A percentile compares a stretch with the other conserved stretches of the same genome.
Evolutionary conservation across 78 protist genomes (phyloP).

Genomic region (Parvularia atlantis): DNA sequence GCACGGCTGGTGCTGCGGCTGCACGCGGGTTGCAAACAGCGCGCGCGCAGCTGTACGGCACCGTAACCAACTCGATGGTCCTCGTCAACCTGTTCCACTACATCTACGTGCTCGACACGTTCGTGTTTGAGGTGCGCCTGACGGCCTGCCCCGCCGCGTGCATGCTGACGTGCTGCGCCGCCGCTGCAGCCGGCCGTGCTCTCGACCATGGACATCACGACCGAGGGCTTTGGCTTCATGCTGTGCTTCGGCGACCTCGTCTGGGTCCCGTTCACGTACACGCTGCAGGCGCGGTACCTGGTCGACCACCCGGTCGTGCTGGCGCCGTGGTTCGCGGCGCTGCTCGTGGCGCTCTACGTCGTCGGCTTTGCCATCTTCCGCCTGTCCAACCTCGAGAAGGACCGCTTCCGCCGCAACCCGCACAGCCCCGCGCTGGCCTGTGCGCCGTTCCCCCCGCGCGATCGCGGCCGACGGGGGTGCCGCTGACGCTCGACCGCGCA

Average conservation of each 20-base stretch:
- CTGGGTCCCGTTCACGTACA: conserved; percentile 78
- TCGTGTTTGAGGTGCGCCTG: conserved; percentile 52
- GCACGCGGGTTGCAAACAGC: too few relatives aligned
- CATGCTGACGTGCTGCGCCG: background rate
- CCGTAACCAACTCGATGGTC: conserved; percentile 23
- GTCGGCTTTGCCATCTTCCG: conserved; percentile 50
- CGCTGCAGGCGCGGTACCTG: conserved; percentile 43
- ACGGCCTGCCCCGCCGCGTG: background rate
- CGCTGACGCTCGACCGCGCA: background rate
- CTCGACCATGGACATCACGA: conserved; percentile 74
- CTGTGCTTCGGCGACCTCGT: conserved; percentile 71
- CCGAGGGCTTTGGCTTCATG: conserved; percentile 85
- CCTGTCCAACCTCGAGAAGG: conserved; percentile 72
- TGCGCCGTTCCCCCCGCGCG: background rate
- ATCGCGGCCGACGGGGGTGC: background rate
- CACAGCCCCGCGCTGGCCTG: background rate
- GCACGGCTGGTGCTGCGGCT: too few relatives aligned
- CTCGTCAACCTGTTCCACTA: conserved; percentile 38
- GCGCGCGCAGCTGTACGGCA: too few relatives aligned
- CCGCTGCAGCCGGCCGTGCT: conserved; percentile 38
- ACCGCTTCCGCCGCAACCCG: conserved; percentile 73
- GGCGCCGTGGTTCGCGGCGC: background rate
- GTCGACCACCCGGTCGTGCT: conserved; percentile 17
- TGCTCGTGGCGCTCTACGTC: background rate
- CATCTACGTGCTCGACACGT: conserved; percentile 61